Evolutionary conservation across 2,329 filamentous ascomycete species (phyloP).

Genomic region (Trichoderma semiorbis): DNA sequence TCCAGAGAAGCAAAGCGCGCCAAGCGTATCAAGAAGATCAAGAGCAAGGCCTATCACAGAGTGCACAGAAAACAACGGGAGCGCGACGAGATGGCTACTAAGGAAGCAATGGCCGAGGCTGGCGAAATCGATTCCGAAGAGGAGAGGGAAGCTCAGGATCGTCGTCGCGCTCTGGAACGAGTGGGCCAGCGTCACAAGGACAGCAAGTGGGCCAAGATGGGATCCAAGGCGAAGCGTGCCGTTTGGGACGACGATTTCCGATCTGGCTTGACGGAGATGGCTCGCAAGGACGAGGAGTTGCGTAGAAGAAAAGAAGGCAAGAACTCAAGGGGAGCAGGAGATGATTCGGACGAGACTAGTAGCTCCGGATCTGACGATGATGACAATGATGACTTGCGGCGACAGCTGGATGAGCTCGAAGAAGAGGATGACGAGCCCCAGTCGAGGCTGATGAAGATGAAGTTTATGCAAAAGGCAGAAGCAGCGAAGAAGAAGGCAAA

Average conservation of each 20-base stretch:
- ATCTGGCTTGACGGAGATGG: slow-evolving; percentile 74
- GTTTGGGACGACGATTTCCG: slow-evolving; percentile 88
- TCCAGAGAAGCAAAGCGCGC: slow-evolving; percentile 85
- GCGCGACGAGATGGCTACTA: slow-evolving; percentile 50
- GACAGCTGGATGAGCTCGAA: slow-evolving; percentile 43
- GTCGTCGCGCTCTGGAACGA: slow-evolving; percentile 74
- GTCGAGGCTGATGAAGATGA: slow-evolving; percentile 75
- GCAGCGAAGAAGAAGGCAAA: slow-evolving; percentile 74
- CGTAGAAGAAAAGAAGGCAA: slow-evolving; percentile 75
- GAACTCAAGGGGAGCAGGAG: slow-evolving; percentile 39
- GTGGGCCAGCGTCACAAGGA: slow-evolving; percentile 83
- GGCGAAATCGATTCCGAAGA: slow-evolving; percentile 63
- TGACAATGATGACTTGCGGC: slow-evolving; percentile 47
- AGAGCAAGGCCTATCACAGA: slow-evolving; percentile 90
- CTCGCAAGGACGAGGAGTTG: slow-evolving; percentile 76
- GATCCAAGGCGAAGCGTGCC: slow-evolving; percentile 73
- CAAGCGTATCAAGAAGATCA: slow-evolving; percentile 97
- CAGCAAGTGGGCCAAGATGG: slow-evolving; percentile 87
- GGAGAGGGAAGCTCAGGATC: slow-evolving; percentile 63
- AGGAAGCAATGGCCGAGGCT: slow-evolving; percentile 52
- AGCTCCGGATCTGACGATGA: slow-evolving; percentile 62
- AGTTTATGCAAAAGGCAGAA: slow-evolving; percentile 92
- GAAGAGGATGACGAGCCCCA: slow-evolving; percentile 51
- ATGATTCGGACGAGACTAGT: slow-evolving; percentile 52
- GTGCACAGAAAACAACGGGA: slow-evolving; percentile 76